Evolutionary conservation across 1,139 yeast genomes (phyloP).

Genomic region (Yamadazyma atlantica): DNA sequence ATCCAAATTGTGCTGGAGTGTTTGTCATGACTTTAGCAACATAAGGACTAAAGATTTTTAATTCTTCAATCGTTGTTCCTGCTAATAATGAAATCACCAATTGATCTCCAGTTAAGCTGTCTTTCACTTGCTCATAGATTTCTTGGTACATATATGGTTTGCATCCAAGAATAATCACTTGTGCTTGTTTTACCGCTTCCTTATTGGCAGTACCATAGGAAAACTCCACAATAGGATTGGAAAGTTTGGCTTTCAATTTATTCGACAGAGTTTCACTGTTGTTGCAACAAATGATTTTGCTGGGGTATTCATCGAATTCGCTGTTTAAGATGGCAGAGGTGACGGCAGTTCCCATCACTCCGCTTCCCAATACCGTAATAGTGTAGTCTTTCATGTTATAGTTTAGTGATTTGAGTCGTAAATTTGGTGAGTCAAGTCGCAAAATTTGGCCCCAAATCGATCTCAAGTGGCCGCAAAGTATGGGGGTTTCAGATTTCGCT

Average conservation of each 20-base stretch:
- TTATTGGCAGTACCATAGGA: conserved; percentile 54
- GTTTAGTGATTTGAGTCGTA: too few relatives aligned
- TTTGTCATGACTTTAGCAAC: conserved; percentile 97
- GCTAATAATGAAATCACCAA: conserved; percentile 83
- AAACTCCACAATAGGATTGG: conserved; percentile 51
- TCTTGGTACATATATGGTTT: conserved; percentile 78
- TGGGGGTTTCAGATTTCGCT: too few relatives aligned
- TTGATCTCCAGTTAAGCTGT: conserved; percentile 50
- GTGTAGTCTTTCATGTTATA: conserved; percentile 57
- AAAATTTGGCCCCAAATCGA: too few relatives aligned
- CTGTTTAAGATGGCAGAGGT: conserved; percentile 66
- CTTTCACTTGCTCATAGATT: conserved; percentile 49
- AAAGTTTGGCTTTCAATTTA: conserved; percentile 41
- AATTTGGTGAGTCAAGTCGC: not conserved
- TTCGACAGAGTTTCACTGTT: conserved; percentile 52
- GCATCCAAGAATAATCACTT: conserved; percentile 77
- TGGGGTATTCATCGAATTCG: conserved; percentile 60
- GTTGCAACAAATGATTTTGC: conserved; percentile 74
- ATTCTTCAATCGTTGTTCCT: conserved; percentile 81
- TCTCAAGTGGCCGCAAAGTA: too few relatives aligned
- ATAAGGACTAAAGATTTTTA: conserved; percentile 50
- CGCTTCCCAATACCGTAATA: conserved; percentile 84
- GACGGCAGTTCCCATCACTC: conserved; percentile 97
- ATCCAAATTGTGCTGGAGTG: conserved; percentile 90
- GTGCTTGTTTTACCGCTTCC: conserved; percentile 60